Base-by-base conservation (phyloP, 2,329 filamentous ascomycete genomes). In the Apiospora aurea region DNA sequence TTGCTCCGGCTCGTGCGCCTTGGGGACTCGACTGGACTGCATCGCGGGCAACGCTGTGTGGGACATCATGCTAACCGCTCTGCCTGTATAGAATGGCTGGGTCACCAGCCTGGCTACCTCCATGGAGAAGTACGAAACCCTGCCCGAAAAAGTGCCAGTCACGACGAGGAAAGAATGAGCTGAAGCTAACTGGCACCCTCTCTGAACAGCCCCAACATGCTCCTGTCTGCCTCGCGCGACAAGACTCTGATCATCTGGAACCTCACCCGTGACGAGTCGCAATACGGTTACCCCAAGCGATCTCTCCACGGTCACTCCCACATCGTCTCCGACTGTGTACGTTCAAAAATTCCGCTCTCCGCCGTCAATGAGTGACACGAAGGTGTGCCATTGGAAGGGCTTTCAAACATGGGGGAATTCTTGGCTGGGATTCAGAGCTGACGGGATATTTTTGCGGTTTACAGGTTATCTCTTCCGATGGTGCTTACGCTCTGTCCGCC, bases 191-290 rank as follows among this genome's bases (percentile, higher is more conserved):
- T 69, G 74, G 78, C 75, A 75, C 72, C 3, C 47, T 24, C 8
- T 51, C 47, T 51, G 21, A 73, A 75, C 80, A 91, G 94, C 93
- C 96, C 96, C 84, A 98, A 99, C 91, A 98, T 99, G 96, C 95
- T 99, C 85, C 92, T 99, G 82, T 99, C 96, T 80, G 96, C 90
- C 83, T 94, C 91, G 85, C 95, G 96, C 88, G 96, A 99, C 91
- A 98, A 98, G 93, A 94, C 94, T 80, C 90, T 99, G 85, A 99
- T 99, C 89, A 97, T 99, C 92, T 99, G 96, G 96, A 97, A 98
- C 91, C 91, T 99, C 83, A 98, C 96, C 87, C 96, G 96, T 87
- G 95, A 98, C 87, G 96, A 98, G 89, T 92, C 92, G 85, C 93
- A 94, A 84, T 99, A 98, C 91, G 96, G 96, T 82, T 97, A 97